Evolutionary conservation across 1,284 basidiomycete species (phyloP), one percentile per base, ranked within the genome.

Genomic region (Ustilago sp.): DNA sequence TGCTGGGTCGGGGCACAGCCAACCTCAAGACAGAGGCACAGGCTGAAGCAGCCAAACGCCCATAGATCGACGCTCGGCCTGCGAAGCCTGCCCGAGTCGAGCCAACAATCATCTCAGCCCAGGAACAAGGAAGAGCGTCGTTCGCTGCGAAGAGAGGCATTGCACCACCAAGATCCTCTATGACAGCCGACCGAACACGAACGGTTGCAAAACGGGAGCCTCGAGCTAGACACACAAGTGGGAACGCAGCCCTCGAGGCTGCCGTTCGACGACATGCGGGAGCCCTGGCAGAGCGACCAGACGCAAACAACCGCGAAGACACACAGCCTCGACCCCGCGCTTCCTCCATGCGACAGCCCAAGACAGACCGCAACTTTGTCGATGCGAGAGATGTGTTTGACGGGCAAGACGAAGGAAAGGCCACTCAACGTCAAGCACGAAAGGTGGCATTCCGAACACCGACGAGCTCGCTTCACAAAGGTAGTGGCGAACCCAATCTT

Each of bases 371-470:
- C 23, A 28, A 28, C 34, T 67, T 51, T 34, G 45, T 56, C n/a
- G 64, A 68, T 43, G 70, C 52, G 3, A n/a, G 4, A 13, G 53
- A 59, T 17, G 52, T 9, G 6, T 32, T 19, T 6, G 48, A 55
- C 12, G 13, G 15, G 2, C 35, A 17, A 13, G 38, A 34, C 12
- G 32, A 50, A 15, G 35, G 28, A 38, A 45, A 43, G 17, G 13
- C n/a, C 31, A 5, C 13, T 5, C 47, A n/a, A 8, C 57, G 64
- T 36, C 39, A 50, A 11, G 31, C 50, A 19, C 54, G 60, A 11
- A 63, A 67, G 36, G 70, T 73, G 8, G 54, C 58, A 2, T 73
- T 73, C 58, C 48, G 45, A 31, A 63, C 70, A 23, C 70, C 70
- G 8, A 55, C 70, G 7, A 58, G 53, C 54, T 73, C 70, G 17